Base-by-base conservation (phyloP, 495 filamentous ascomycete genomes). In the Evernia prunastri region DNA sequence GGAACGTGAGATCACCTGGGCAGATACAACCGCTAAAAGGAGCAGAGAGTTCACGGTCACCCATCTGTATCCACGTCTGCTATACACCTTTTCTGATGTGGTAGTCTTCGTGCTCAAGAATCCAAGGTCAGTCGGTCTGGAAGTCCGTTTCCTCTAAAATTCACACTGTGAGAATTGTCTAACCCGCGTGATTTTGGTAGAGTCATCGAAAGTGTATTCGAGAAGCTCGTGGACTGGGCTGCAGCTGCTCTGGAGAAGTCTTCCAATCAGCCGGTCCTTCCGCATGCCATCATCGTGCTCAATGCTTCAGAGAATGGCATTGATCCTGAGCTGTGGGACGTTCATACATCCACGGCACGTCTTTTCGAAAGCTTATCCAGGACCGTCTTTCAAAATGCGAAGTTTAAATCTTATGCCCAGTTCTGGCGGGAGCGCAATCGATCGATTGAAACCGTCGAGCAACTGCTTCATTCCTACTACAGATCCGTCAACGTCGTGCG, bases 391-490 rank as follows among this genome's bases (percentile, higher is more conserved):
- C 35, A 67, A 31, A 60, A 75, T 61, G 31, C 65, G 39, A 27
- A 15, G 3, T 57, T 72, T 4, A 64, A 47, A 3, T 63, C 75
- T 33, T 73, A 73, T 67, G 71, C 70, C 1, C 63, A 70, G 29
- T 71, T 71, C 37, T 80, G 77, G 77, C 61, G 60, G 49, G 58
- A 66, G 3, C 59, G 67, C 12, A 70, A 71, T 6, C 71, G 71
- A 56, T 35, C 64, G 6, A 74, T 79, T 29, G 64, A 71, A 11
- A 78, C 73, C 9, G 75, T 78, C 1, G 73, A 80, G 58, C 75
- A 82, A n/a, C 73, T 86, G 7, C 68, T 86, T 1, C 59, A 75
- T 36, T 79, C 73, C 31, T 87, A 84, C 65, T 87, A 86, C 61
- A 74, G 73, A 25, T 79, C 78, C 1, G 73, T 87, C 11, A 78